Evolutionary conservation across 352 stramenopile genomes (phyloP), one percentile per base, ranked within the genome.

Genomic region (Phytophthora cryptogea): DNA sequence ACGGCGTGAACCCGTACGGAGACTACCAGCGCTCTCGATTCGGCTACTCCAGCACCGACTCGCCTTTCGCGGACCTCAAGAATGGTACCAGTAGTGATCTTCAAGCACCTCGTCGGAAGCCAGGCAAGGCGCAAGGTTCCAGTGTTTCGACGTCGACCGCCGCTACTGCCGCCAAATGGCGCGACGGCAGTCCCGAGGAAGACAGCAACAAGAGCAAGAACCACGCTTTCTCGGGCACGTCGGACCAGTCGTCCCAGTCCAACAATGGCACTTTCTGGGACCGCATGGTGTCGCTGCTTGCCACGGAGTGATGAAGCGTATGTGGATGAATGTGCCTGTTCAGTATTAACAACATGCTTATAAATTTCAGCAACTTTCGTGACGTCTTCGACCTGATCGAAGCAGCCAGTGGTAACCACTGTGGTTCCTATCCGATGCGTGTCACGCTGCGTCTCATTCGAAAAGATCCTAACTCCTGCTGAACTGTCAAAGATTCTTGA

Each of bases 1-100:
- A 76, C 27, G 80, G 80, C 13, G 71, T 78, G 46, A 77, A 85
- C 40, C 70, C 80, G 42, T 87, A 87, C 49, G 59, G 78, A 35
- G 76, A 86, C 28, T 75, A 68, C 16, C 74, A 84, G 27, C 76
- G 80, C 5, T 83, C 66, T 28, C 78, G 80, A 5, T 88, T 84
- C 32, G 76, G 74, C 27, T 73, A 66, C 28, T 70, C 64, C 2
- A 61, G 45, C 30, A 56, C 63, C 3, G 63, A 68, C 35, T 61
- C 64, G 16, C 59, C 59, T 1, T 66, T 69, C 43, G 64, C 43
- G 14, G 53, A 69, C 3, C 43, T 65, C 9, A 68, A 60, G 23
- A 53, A 6, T n/a, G 26, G 26, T 14, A 33, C 32, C 26, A 68
- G 40, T 9, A 56, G 10, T 27, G 58, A 54, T 8, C 8, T 49